Base-by-base conservation (phyloP, 2,329 filamentous ascomycete species). In the Furcasterigmium furcatum region DNA sequence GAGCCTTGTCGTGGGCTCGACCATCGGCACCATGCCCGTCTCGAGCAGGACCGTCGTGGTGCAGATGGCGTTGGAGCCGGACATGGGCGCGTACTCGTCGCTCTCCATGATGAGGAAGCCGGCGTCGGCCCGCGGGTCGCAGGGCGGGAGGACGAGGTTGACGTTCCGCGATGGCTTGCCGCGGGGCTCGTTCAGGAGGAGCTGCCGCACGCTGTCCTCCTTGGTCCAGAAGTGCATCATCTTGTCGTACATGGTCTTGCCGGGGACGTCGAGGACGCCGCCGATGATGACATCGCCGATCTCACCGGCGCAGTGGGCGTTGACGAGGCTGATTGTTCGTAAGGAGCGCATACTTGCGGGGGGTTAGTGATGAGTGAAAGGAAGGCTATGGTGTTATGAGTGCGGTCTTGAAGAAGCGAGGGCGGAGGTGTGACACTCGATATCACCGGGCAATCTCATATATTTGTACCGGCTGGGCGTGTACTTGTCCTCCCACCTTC, bases 271-370 rank as follows among this genome's bases (percentile, higher is more conserved):
- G 1, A 70, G 60, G 4, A 76, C 68, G 18, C 73, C 74, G 5
- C 71, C 71, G 7, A 67, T 62, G 38, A 76, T 65, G 9, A 76
- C 73, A 52, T 77, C 72, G 42, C 73, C 68, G 1, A 74, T 70
- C 54, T 67, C 64, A 44, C 70, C 70, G 47, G 63, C 67, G 12
- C 64, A 60, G 32, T 70, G 68, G 42, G 59, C 60, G 30, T 63
- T 59, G 2, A 70, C 63, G 13, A 68, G 50, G 8, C 54, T 56
- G 20, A 63, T 49, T 2, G 57, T 58, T 14, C 53, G 47, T 2
- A 52, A 19, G 14, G 47, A 50, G 14, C 45, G 39, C 48, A 50
- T 45, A n/a, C n/a, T n/a, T n/a, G n/a, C n/a, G n/a, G n/a, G n/a
- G n/a, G n/a, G n/a, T n/a, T n/a, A n/a, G n/a, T n/a, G n/a, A n/a